Conservation (phyloP, 805 yeast species). For the Cyberlindnera meyerae region DNA sequence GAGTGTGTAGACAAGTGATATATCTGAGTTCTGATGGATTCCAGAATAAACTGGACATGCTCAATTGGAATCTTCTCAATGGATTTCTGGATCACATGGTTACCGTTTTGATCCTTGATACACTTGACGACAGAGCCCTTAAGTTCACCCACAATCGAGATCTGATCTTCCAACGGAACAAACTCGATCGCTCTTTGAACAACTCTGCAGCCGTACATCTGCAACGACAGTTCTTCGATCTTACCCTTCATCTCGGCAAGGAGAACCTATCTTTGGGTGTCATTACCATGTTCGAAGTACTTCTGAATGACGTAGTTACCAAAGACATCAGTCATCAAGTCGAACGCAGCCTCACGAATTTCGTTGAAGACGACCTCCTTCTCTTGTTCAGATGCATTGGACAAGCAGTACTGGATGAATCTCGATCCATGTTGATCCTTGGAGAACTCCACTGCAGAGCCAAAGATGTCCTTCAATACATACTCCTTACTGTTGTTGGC, state of each 20-base stretch:
- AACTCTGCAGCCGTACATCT: slow-evolving; percentile 98
- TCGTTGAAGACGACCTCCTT: slow-evolving; percentile 82
- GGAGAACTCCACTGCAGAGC: slow-evolving; percentile 85
- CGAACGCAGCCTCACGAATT: slow-evolving; percentile 66
- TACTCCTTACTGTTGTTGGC: slow-evolving; percentile 52
- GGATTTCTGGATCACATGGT: slow-evolving; percentile 94
- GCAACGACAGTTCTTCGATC: slow-evolving; percentile 71
- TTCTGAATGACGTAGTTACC: slow-evolving; percentile 97
- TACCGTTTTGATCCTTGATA: slow-evolving; percentile 95
- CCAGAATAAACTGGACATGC: slow-evolving; percentile 64
- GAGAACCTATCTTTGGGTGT: slow-evolving; percentile 61
- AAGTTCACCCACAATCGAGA: slow-evolving; percentile 65
- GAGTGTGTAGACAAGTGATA: slow-evolving; percentile 91
- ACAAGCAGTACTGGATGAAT: slow-evolving; percentile 70
- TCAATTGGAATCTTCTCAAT: slow-evolving; percentile 80
- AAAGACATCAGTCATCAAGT: slow-evolving; percentile 91
- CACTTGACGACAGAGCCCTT: slow-evolving; percentile 55
- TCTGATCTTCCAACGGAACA: slow-evolving; percentile 58
- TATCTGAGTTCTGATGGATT: slow-evolving; percentile 61
- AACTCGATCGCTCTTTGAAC: slow-evolving; percentile 90
- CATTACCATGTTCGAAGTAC: slow-evolving; percentile 78
- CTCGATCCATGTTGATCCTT: slow-evolving; percentile 97
- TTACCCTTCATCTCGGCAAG: slow-evolving; percentile 70
- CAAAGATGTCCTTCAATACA: slow-evolving; percentile 68
- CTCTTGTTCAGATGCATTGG: slow-evolving; percentile 64